These are phyloP conservation scores for Yarrowia sp. DNA, from an alignment of 805 yeast genomes.

Conservation along the genomic window DNA sequence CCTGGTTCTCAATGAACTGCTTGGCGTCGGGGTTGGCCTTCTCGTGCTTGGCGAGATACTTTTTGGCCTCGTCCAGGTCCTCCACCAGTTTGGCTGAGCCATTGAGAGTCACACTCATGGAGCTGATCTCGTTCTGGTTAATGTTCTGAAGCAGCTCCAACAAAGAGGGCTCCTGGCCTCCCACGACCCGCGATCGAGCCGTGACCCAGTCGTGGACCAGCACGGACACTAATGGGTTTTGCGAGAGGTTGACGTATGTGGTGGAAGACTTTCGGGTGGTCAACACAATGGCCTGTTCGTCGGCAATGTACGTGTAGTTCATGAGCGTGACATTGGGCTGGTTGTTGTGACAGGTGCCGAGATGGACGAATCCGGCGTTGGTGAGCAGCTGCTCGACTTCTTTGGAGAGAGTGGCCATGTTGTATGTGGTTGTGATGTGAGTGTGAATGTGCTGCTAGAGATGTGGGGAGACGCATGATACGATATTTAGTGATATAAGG, in stretches of 20 bases:
- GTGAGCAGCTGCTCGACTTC: slow-evolving; percentile 8
- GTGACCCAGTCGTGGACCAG: slow-evolving; percentile 90
- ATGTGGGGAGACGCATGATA: slow-evolving; percentile 11
- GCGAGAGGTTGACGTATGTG: slow-evolving; percentile 64
- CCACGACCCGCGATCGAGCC: slow-evolving; percentile 44
- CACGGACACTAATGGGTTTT: slow-evolving; percentile 75
- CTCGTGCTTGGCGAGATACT: slow-evolving; percentile 60
- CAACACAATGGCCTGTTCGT: slow-evolving; percentile 54
- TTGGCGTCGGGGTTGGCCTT: slow-evolving; percentile 59
- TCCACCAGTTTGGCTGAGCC: slow-evolving; percentile 65
- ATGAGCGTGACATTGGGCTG: slow-evolving; percentile 85
- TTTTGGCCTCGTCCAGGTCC: slow-evolving; percentile 49
- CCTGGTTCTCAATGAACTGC: slow-evolving; percentile 58
- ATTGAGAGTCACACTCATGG: slow-evolving; percentile 74
- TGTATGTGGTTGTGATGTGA: background rate
- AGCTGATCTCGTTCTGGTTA: slow-evolving; percentile 74
- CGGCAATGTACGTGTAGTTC: slow-evolving; percentile 73
- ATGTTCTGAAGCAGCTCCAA: slow-evolving; percentile 65
- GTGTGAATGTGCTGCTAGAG: background rate
- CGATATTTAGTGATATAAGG: background rate
- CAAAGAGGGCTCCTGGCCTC: slow-evolving; percentile 44
- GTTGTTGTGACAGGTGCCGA: slow-evolving; percentile 73
- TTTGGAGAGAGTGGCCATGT: slow-evolving; percentile 8
- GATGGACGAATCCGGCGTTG: slow-evolving; percentile 50
- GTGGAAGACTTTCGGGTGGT: slow-evolving; percentile 70